A percentile compares a stretch with the other conserved stretches of the same genome.
Evolutionary conservation across 2,329 filamentous ascomycete genomes (phyloP).

Genomic region (Emergomyces orientalis): DNA sequence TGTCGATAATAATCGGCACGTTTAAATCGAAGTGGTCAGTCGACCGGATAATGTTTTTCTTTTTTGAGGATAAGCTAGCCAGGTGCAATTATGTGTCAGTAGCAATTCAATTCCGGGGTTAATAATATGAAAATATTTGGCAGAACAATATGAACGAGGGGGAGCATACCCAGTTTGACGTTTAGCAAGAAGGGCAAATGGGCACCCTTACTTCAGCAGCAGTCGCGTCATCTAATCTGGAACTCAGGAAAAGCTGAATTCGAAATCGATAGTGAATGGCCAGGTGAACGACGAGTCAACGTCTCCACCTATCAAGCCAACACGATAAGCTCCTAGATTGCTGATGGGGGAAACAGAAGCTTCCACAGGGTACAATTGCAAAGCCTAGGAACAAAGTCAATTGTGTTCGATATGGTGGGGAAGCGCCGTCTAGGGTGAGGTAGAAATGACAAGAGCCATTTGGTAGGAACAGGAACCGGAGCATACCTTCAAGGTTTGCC

Average conservation of each 20-base stretch:
- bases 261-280: constrained; percentile 27
- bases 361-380: constrained; percentile 24
- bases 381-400: constrained; percentile 20
- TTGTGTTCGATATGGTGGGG: background rate
- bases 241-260: constrained; percentile 31
- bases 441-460: background rate
- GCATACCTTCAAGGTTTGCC: constrained; percentile 6
- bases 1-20: constrained; percentile 34
- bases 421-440: background rate
- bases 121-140: constrained; percentile 13
- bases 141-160: constrained; percentile 16
- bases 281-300: constrained; percentile 40
- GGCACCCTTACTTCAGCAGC: constrained; percentile 36
- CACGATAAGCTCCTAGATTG: constrained; percentile 23
- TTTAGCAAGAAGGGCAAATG: constrained; percentile 18
- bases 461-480: background rate
- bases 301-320: constrained; percentile 35
- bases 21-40: constrained; percentile 22
- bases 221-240: constrained; percentile 38
- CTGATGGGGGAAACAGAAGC: constrained; percentile 30
- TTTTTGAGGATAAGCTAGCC: constrained; percentile 27
- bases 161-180: constrained; percentile 35
- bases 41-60: too few species aligned
- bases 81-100: constrained; percentile 9
- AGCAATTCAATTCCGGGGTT: background rate